Evolutionary conservation across 208 protist genomes (phyloP).

Genomic region (Acanthamoeba sp.): DNA sequence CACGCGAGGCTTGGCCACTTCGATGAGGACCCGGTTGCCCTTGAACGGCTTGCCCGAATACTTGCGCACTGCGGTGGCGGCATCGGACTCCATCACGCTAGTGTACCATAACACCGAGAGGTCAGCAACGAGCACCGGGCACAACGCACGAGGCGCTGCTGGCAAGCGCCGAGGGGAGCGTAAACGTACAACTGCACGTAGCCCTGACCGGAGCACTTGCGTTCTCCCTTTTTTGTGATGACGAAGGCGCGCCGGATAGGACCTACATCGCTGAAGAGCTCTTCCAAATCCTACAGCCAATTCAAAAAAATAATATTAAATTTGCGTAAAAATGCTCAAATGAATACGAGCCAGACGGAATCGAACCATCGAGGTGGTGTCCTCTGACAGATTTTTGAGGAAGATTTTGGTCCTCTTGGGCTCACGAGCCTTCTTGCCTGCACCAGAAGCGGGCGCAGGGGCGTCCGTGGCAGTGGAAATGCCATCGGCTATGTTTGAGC

Average conservation of each 20-base stretch:
- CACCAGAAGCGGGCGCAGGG: not conserved
- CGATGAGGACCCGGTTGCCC: conserved; percentile 23
- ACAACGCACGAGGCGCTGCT: not conserved
- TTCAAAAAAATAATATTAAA: not conserved
- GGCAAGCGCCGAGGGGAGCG: not conserved
- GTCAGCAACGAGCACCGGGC: not conserved
- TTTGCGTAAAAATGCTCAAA: not conserved
- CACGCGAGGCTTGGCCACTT: conserved; percentile 21
- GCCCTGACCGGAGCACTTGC: conserved; percentile 35
- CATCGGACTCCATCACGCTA: conserved; percentile 39
- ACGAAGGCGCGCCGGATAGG: conserved; percentile 44
- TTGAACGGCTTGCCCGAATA: conserved; percentile 42
- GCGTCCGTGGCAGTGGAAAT: not conserved
- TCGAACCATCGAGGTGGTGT: conserved; percentile 26
- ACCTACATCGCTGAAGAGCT: conserved; percentile 62
- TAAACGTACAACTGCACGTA: conserved; percentile 40
- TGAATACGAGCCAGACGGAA: not conserved
- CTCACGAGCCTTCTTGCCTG: not conserved
- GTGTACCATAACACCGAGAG: too few relatives aligned
- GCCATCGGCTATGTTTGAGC: not conserved
- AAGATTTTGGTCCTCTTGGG: conserved; percentile 44
- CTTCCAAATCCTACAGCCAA: conserved; percentile 24
- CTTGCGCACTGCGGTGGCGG: not conserved
- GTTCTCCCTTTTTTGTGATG: conserved; percentile 29
- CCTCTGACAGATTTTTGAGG: conserved; percentile 8